Evolutionary conservation across 31 red algal species (phyloP).

Genomic region (Asparagopsis taxiformis): DNA sequence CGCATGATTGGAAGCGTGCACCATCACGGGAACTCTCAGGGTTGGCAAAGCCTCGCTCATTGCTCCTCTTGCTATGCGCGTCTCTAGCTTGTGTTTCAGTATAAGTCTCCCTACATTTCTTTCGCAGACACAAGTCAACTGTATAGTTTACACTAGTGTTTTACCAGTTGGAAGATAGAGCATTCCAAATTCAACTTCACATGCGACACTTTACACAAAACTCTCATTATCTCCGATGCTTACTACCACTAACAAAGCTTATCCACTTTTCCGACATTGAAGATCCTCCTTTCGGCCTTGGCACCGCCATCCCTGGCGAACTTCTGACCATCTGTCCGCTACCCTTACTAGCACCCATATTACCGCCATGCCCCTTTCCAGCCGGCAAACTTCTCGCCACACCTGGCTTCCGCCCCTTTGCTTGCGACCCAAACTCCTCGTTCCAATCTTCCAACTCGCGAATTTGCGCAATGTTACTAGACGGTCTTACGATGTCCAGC

Average conservation of each 20-base stretch:
- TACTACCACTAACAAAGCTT: no score
- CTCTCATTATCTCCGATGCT: no score
- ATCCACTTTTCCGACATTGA: no score
- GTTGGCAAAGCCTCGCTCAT: constrained; percentile 71
- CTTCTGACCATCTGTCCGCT: no score
- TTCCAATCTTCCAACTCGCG: constrained; percentile 19
- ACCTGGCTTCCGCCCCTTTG: neutral
- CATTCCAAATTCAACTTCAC: no score
- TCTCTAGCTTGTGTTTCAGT: constrained; percentile 80
- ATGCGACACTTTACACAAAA: no score
- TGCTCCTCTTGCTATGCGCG: constrained; percentile 1
- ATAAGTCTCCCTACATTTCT: constrained; percentile 65
- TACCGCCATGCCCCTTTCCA: neutral
- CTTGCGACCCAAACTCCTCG: constrained; percentile 17
- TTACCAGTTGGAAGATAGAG: neutral
- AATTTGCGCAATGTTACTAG: constrained; percentile 13
- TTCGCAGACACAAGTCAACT: neutral
- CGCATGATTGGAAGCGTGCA: no score
- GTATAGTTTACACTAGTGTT: neutral
- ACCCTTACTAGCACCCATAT: neutral
- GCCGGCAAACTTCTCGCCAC: neutral
- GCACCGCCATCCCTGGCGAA: no score
- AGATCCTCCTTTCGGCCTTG: no score
- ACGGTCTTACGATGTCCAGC: constrained; percentile 5
- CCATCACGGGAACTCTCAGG: constrained; percentile 69